Evolutionary conservation across 257 asterid species (phyloP), one percentile per base, ranked within the genome.

Genomic region (Pogostemon cablin): DNA sequence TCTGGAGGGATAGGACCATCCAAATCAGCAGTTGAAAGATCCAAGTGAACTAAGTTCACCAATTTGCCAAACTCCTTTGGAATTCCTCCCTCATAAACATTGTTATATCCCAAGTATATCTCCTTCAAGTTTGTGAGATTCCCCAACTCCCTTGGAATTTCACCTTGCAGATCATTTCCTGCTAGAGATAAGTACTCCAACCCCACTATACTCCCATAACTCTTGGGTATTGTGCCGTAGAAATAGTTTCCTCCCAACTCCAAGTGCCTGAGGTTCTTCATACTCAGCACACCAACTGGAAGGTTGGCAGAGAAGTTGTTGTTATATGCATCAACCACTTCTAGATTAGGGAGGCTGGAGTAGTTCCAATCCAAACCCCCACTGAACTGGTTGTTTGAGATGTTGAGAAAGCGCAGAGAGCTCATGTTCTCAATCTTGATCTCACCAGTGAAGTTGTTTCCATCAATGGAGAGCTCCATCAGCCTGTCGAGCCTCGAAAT

Each of bases 371-470:
- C 87, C 69, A 93, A 74, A 34, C 44, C 52, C 7, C 98, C 97
- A 37, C 83, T 76, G 17, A 93, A 80, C 65, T 78, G 83, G 58
- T 93, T 93, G 75, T 89, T 87, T 1, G 98, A 93, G 7, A 88
- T 58, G 87, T 93, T 93, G 77, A 93, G 81, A 55, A 75, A 86
- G 59, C 79, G 60, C 46, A 93, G 90, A 42, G 83, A 74, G 73
- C 77, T 75, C 92, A 93, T 78, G 5, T 81, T 80, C 52, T 85
- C 92, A 56, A 93, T 79, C 78, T 62, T 81, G 81, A 93, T 80
- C 56, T 82, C 96, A 2, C 97, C 98, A 1, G 98, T 93, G 95
- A 93, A 90, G 87, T 93, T 93, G 83, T 93, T 93, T 0, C 98
- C 97, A 71, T 93, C 97, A 42, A 93, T 78, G 53, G 76, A 80